Percentiles rank a stretch among this genome's conserved stretches.
Evolutionary conservation across 768 basidiomycete species (phyloP).

Genomic region (Cystofilobasidium capitatum): DNA sequence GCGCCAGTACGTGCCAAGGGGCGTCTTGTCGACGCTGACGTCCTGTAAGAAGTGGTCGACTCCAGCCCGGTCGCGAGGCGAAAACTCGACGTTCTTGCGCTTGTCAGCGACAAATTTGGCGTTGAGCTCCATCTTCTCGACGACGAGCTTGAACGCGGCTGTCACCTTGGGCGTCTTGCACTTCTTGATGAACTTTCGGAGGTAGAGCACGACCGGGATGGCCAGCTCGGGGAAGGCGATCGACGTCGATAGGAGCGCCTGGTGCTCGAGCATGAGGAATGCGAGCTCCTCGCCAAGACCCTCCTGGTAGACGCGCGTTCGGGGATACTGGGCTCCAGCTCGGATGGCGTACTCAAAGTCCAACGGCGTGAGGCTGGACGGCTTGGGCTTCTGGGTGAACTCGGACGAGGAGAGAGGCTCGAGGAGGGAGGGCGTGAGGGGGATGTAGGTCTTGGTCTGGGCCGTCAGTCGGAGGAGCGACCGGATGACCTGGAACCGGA

Average conservation of each 20-base stretch:
- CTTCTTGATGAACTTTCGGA: slow-evolving; percentile 65
- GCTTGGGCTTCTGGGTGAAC: slow-evolving; percentile 58
- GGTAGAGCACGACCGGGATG: slow-evolving; percentile 61
- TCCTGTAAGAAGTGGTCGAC: slow-evolving; percentile 58
- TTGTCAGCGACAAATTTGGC: slow-evolving; percentile 63
- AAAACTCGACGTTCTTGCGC: slow-evolving; percentile 61
- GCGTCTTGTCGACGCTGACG: slow-evolving; percentile 53
- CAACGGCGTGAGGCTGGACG: slow-evolving; percentile 75
- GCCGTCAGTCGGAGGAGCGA: slow-evolving; percentile 76
- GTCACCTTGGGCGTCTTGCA: slow-evolving; percentile 38
- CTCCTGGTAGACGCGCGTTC: slow-evolving; percentile 76
- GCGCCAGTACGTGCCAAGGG: slow-evolving; percentile 47
- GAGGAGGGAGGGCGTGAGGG: slow-evolving; percentile 74
- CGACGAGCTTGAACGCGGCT: slow-evolving; percentile 55
- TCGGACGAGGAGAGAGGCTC: slow-evolving; percentile 74
- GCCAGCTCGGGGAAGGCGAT: slow-evolving; percentile 90
- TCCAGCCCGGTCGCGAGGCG: slow-evolving; percentile 58
- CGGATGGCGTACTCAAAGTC: slow-evolving; percentile 82
- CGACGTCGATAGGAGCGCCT: slow-evolving; percentile 64
- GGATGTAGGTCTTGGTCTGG: slow-evolving; percentile 76
- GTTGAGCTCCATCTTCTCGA: slow-evolving; percentile 82
- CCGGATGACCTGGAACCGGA: slow-evolving; percentile 83
- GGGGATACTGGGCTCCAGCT: slow-evolving; percentile 75
- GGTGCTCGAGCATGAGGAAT: slow-evolving; percentile 68
- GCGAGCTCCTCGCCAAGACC: slow-evolving; percentile 69